Evolutionary conservation across 2,329 filamentous ascomycete genomes (phyloP), one percentile per base, ranked within the genome.

Genomic region (Fusarium penzigii): DNA sequence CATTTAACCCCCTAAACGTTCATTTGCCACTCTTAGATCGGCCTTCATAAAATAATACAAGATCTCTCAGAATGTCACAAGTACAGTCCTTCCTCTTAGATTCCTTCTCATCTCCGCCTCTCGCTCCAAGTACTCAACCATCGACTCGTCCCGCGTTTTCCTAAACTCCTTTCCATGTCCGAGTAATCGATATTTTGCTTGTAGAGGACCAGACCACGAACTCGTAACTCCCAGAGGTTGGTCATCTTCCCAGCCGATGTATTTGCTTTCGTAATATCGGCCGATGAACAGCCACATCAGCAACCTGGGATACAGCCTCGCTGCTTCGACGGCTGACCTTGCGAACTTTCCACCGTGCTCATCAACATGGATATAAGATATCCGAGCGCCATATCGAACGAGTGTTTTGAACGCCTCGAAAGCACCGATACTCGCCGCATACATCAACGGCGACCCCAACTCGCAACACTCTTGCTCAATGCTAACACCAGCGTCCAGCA

Each of bases 371-470:
- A 48, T 17, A 9, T 65, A 65, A 7, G 54, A 41, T 6, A 63
- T 45, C 7, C 47, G 51, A 11, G 62, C 63, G 2, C 61, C 61
- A 5, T 25, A 20, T 2, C 48, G 54, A 5, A 65, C 51, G 11
- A 65, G 57, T 5, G 55, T 5, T 39, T 65, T 57, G 52, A 64
- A 63, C 8, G 49, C 51, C 2, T 42, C 25, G 1, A 52, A 39
- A 1, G 52, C 51, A 0, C 59, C 63, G 3, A 63, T 49, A 4
- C 36, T 39, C 16, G 51, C 53, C 12, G 63, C 63, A 42, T 52
- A 58, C 61, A 65, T 64, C 45, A 65, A 45, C 1, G 55, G 51
- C 6, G 63, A 60, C 2, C 62, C 62, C 2, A 46, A 47, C 3
- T 41, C 38, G 12, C 49, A 56, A 36, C 53, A 52, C 13, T 59